Base-by-base conservation (phyloP, 805 yeast genomes). In the Metschnikowia aberdeeniae region DNA sequence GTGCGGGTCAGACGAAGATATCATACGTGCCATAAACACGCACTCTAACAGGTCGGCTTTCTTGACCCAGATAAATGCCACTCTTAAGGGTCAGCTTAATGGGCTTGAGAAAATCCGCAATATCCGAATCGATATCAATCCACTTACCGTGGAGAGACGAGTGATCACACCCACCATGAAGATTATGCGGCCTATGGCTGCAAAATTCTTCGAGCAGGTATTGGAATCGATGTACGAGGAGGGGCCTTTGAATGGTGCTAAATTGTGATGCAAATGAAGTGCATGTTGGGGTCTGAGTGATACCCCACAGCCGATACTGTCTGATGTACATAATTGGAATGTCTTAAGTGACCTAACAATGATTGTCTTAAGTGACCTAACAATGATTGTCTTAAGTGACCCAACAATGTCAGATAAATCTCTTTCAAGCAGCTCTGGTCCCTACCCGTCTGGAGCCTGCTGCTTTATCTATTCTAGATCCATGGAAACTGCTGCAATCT, bases 91-190 rank as follows among this genome's bases (percentile, higher is more conserved):
- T 29, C 55, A 62, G 22, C 61, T 83, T 24, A 78, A 76, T 55
- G 86, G 86, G 0, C 81, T 79, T 56, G 89, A 83, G 58, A 77
- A 75, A 53, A 45, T 84, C 28, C 79, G 77, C 58, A 83, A 84
- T 52, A 52, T 79, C 17, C 53, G 60, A 30, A 60, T 81, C 29
- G 76, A 64, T 35, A 44, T 78, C 43, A 86, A 83, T 51, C 86
- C 88, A 4, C 65, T 83, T 47, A 79, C 72, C 29, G 65, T 80
- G 13, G 80, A 73, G 36, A 79, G 80, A 47, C 81, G 80, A 38
- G 76, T 78, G 7, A 59, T 84, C 29, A 84, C 92, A 4, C 90
- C 89, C 33, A 84, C 89, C 5, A 49, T 75, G 53, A 76, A 76
- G 56, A 57, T 76, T 49, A 75, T 70, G 61, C 68, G 73, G 50